Evolutionary conservation across 2,329 filamentous ascomycete species (phyloP), one percentile per base, ranked within the genome.

Genomic region (Colletotrichum simmondsii): DNA sequence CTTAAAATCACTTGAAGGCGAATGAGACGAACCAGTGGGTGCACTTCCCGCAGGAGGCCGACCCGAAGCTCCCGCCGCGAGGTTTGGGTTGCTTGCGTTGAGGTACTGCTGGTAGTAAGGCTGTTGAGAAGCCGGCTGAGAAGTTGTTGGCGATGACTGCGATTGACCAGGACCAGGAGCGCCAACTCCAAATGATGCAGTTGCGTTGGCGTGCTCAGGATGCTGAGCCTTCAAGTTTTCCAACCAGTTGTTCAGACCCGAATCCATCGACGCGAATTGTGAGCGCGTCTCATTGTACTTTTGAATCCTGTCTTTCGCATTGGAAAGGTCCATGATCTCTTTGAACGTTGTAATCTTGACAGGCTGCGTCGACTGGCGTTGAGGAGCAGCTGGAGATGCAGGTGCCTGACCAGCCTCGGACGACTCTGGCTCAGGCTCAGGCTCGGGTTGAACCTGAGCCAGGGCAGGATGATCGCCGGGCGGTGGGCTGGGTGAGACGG

Each of bases 251-350:
- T 83, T 86, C n/a, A 98, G 84, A 1, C 95, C 95, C 5, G 93
- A 93, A 72, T 98, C 91, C 79, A 93, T 91, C 14, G 84, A 81
- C 0, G 93, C 92, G 80, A 95, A 95, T 58, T 93, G 89, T 19
- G 89, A 84, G 57, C 94, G 90, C 0, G 93, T 93, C 71, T 92
- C 89, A 71, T 94, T 90, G 80, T 94, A 97, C 16, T 91, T 92
- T 56, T 88, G 85, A 72, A 97, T 93, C 24, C 95, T 91, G 75
- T 97, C 92, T 16, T 87, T 81, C 0, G 91, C 82, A 2, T 89
- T 90, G 19, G 89, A 87, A 62, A 97, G 87, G 10, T 89, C 90
- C 77, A 95, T 87, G 73, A 98, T 97, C 71, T 97, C 93, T 63
- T 92, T 90, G 82, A 97, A 95, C 1, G 88, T 85, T 75, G 89